Conservation (phyloP, 164 flowering plant species). For the Chimonanthus praecox region DNA sequence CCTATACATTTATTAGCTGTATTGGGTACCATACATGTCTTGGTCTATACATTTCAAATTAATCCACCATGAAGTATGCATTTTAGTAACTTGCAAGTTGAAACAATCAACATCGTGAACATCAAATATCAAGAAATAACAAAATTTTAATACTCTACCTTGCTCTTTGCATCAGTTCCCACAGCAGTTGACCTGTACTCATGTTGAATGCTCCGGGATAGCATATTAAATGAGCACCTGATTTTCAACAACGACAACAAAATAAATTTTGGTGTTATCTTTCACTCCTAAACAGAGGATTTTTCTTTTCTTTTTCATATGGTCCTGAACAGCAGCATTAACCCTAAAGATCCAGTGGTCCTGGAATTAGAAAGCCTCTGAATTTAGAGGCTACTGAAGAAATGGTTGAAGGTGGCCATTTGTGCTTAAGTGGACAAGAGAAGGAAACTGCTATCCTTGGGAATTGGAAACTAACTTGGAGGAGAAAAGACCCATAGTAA, state of each 20-base stretch:
- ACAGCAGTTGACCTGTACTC: slow-evolving; percentile 33
- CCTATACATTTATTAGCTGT: background rate
- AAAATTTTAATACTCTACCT: slow-evolving; percentile 19
- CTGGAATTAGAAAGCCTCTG: too few relatives aligned
- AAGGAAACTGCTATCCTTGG: too few relatives aligned
- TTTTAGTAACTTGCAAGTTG: background rate
- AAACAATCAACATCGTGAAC: background rate
- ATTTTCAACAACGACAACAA: background rate
- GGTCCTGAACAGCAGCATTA: too few relatives aligned
- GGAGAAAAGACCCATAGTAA: too few relatives aligned
- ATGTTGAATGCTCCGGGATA: slow-evolving; percentile 52
- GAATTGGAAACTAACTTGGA: too few relatives aligned
- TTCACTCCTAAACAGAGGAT: too few relatives aligned
- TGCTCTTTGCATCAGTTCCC: slow-evolving; percentile 42
- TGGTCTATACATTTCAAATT: background rate
- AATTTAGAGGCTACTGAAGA: too few relatives aligned
- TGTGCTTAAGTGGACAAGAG: too few relatives aligned
- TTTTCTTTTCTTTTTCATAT: too few relatives aligned
- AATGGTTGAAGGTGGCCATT: too few relatives aligned
- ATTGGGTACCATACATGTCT: background rate
- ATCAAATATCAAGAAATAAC: background rate
- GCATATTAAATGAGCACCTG: slow-evolving; percentile 40
- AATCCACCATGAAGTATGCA: background rate
- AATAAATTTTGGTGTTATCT: background rate
- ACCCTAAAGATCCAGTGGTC: too few relatives aligned